Evolutionary conservation across 768 basidiomycete genomes (phyloP), one percentile per base, ranked within the genome.

Genomic region (Phaeotremella skinneri): DNA sequence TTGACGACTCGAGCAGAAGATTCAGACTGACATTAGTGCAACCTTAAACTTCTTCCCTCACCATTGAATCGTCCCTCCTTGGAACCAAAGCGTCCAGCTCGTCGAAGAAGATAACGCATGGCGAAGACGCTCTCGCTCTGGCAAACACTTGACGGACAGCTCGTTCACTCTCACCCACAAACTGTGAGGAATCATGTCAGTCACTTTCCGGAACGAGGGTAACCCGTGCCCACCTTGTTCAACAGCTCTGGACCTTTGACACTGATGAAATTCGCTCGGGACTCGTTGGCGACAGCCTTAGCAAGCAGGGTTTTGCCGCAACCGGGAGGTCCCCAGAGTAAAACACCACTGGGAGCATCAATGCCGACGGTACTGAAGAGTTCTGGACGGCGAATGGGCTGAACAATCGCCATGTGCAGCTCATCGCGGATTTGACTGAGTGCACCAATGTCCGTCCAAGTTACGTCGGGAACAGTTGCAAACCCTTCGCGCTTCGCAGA

Each of bases 261-360:
- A 69, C 91, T 93, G 71, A 99, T 97, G 69, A 99, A 98, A 77
- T 92, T 98, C 13, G 96, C 96, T 63, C 84, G 81, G 53, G 87
- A 89, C 79, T 97, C 96, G 74, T 92, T 97, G 7, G 96, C 96
- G 3, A 98, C 94, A 0, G 94, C 96, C 74, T 97, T 98, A 0
- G 96, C 96, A n/a, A 99, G 80, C 27, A 99, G 73, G 0, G 96
- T 99, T 79, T 98, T 99, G 3, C 96, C 96, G 72, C 94, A 98
- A 9, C 96, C 96, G 0, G 96, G 94, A 25, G 96, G 96, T 29
- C 96, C 96, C 96, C 96, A 98, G n/a, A 98, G 79, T 31, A 98
- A 79, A 2, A 98, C 96, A 0, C 94, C 96, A 70, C 91, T 92
- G 0, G 91, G 85, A 0, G 90, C 89, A 29, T 87, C 85, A 62